These are phyloP conservation scores for Phascolomyces articulosus DNA, from an alignment of 371 early-diverging fungal genomes.

Conservation along the genomic window DNA sequence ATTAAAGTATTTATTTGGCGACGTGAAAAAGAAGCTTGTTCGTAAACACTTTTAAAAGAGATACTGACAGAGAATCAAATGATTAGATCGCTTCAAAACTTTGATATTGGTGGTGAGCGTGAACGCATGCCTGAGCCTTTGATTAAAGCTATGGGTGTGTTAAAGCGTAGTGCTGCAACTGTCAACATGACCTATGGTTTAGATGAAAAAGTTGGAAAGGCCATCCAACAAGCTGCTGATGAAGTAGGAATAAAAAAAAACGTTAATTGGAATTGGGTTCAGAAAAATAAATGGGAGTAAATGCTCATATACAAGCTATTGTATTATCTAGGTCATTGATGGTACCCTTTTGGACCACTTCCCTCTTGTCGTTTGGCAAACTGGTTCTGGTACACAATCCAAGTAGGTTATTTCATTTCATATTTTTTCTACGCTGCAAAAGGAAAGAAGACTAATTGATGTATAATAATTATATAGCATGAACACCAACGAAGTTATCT, in stretches of 20 bases:
- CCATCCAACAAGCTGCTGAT: slow-evolving; percentile 86
- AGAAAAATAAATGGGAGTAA: too few species aligned
- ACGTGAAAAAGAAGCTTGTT: too few species aligned
- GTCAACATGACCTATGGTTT: slow-evolving; percentile 90
- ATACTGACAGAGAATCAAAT: neutral
- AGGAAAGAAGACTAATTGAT: neutral
- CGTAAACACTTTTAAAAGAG: too few species aligned
- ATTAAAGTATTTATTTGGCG: too few species aligned
- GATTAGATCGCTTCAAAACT: slow-evolving; percentile 84
- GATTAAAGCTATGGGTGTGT: slow-evolving; percentile 89
- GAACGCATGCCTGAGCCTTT: slow-evolving; percentile 95
- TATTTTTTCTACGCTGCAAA: neutral
- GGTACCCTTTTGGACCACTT: slow-evolving; percentile 90
- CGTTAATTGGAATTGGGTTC: too few species aligned
- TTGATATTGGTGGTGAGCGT: slow-evolving; percentile 90
- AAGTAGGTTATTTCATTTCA: slow-evolving; percentile 70
- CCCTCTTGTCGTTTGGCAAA: slow-evolving; percentile 96
- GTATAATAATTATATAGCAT: slow-evolving; percentile 8
- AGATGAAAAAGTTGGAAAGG: slow-evolving; percentile 76
- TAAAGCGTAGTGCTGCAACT: slow-evolving; percentile 93
- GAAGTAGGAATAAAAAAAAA: slow-evolving; percentile 52
- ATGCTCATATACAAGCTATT: neutral
- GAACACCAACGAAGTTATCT: slow-evolving; percentile 72
- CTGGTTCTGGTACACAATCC: slow-evolving; percentile 97
- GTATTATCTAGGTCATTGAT: slow-evolving; percentile 70